Evolutionary conservation across 805 yeast genomes (phyloP).

Genomic region (Candida parachauliodes): DNA sequence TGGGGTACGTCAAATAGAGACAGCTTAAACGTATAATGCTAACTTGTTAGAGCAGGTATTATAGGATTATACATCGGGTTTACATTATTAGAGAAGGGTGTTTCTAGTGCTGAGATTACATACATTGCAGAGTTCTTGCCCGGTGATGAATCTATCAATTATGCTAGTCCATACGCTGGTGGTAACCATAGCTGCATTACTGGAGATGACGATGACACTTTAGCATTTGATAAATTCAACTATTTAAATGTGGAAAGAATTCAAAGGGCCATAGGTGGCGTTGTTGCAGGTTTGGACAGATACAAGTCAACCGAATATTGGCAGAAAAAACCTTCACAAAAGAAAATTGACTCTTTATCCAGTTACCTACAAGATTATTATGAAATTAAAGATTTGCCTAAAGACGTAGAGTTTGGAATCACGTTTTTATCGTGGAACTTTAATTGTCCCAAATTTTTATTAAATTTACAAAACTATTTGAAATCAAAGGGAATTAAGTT

Average conservation of each 20-base stretch:
- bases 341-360: constrained; percentile 45
- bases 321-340: constrained; percentile 45
- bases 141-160: constrained; percentile 71
- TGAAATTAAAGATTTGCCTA: constrained; percentile 44
- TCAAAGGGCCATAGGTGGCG: constrained; percentile 48
- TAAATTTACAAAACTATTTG: constrained; percentile 44
- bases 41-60: constrained; percentile 49
- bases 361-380: constrained; percentile 48
- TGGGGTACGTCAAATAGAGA: constrained; percentile 23
- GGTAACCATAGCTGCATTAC: constrained; percentile 46
- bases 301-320: constrained; percentile 58
- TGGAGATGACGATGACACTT: constrained; percentile 44
- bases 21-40: neutral
- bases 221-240: constrained; percentile 54
- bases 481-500: constrained; percentile 49
- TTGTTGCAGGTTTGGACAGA: constrained; percentile 50
- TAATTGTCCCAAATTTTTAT: constrained; percentile 63
- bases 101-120: constrained; percentile 42
- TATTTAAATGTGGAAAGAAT: constrained; percentile 46
- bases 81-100: constrained; percentile 42
- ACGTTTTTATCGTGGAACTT: constrained; percentile 62
- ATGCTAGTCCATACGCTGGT: constrained; percentile 79
- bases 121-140: constrained; percentile 67
- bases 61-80: constrained; percentile 63
- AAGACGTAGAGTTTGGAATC: constrained; percentile 55